Conservation (phyloP, 2,329 filamentous ascomycete species). For the Cercospora berteroae region DNA sequence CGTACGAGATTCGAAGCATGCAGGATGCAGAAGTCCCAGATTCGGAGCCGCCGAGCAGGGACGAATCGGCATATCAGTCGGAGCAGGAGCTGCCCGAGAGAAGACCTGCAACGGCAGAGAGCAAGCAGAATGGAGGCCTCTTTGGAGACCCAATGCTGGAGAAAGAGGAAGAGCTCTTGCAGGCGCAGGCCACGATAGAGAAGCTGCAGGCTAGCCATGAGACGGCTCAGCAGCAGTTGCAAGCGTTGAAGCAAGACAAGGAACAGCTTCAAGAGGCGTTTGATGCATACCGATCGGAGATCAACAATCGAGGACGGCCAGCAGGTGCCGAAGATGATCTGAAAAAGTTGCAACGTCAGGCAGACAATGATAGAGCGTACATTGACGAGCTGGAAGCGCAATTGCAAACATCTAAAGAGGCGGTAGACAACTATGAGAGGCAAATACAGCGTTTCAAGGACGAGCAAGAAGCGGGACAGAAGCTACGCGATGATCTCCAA, state of each 20-base stretch:
- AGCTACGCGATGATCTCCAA: slow-evolving; percentile 52
- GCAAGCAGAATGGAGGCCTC: slow-evolving; percentile 21
- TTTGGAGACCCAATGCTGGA: slow-evolving; percentile 48
- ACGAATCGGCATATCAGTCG: slow-evolving; percentile 34
- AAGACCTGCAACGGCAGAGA: slow-evolving; percentile 18
- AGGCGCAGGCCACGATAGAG: slow-evolving; percentile 48
- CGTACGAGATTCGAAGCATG: slow-evolving; percentile 36
- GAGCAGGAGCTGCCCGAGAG: slow-evolving; percentile 31
- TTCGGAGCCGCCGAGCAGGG: slow-evolving; percentile 32
- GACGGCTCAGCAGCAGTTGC: slow-evolving; percentile 44
- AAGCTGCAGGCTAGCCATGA: slow-evolving; percentile 43
- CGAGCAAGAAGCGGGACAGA: slow-evolving; percentile 47
- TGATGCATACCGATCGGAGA: slow-evolving; percentile 47
- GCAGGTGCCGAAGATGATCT: slow-evolving; percentile 43
- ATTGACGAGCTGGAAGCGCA: slow-evolving; percentile 52
- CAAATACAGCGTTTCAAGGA: slow-evolving; percentile 46
- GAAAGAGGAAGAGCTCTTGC: slow-evolving; percentile 51
- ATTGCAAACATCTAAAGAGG: slow-evolving; percentile 45
- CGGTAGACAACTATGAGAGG: slow-evolving; percentile 47
- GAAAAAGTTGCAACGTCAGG: slow-evolving; percentile 45
- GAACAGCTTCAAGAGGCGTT: slow-evolving; percentile 50
- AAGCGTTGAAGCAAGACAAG: slow-evolving; percentile 43
- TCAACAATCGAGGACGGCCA: slow-evolving; percentile 43
- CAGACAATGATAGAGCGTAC: slow-evolving; percentile 49
- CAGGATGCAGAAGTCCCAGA: slow-evolving; percentile 32